A percentile compares a stretch with the other conserved stretches of the same genome.
phyloP scores from a whole-genome alignment of 2,329 filamentous ascomycete species.

The Arthrinium phaeospermum region DNA sequence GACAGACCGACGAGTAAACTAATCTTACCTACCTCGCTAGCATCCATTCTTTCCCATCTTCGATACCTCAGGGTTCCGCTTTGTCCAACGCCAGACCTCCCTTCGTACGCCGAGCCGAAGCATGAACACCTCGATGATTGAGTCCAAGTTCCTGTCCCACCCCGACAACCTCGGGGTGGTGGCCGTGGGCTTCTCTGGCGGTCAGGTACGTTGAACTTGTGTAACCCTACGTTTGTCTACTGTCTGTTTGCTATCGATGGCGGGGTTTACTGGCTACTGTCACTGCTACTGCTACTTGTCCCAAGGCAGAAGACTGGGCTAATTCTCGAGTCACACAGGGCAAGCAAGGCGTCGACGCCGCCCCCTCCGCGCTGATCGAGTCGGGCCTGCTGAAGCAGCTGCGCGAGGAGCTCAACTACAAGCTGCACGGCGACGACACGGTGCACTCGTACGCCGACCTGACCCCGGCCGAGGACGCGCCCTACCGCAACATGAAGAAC shows the following conservation, averaged over 20 bases:
- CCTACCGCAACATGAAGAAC: conserved; percentile 93
- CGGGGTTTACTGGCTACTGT: too few species aligned
- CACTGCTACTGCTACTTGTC: not conserved
- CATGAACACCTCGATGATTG: conserved; percentile 60
- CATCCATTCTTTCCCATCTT: not conserved
- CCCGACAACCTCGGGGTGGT: conserved; percentile 86
- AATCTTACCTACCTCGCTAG: not conserved
- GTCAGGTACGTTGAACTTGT: conserved; percentile 71
- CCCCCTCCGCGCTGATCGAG: conserved; percentile 86
- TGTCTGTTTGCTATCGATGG: not conserved
- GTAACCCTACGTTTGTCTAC: conserved; percentile 1
- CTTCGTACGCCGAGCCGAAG: not conserved
- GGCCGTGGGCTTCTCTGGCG: conserved; percentile 94
- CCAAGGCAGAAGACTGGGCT: not conserved
- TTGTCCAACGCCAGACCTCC: not conserved
- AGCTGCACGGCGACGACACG: conserved; percentile 79
- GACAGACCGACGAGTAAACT: not conserved
- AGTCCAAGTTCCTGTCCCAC: conserved; percentile 78
- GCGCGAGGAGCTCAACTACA: conserved; percentile 84
- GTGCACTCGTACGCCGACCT: conserved; percentile 84
- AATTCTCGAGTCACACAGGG: conserved; percentile 55
- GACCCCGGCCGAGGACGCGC: conserved; percentile 73
- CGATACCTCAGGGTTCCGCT: not conserved
- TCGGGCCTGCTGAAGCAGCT: conserved; percentile 86
- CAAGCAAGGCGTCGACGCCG: conserved; percentile 91